A percentile compares a stretch with the other conserved stretches of the same genome.
Evolutionary conservation across 2,329 filamentous ascomycete genomes (phyloP).

Genomic region (Aspergillus sojae): DNA sequence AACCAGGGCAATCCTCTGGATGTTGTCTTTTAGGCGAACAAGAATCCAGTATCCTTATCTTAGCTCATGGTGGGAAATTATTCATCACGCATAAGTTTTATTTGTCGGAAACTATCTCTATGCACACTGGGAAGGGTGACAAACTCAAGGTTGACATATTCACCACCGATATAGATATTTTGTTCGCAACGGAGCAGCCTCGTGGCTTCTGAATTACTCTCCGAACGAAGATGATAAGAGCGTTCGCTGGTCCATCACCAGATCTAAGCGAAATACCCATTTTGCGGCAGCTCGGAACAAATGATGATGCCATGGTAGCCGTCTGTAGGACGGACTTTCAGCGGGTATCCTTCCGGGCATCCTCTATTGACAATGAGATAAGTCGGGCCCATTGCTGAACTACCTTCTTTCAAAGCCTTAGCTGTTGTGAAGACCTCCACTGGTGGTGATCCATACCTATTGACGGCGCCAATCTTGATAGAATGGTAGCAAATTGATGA

Average conservation of each 20-base stretch:
- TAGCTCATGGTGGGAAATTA: too few species aligned
- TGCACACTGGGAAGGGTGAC: slow-evolving; percentile 37
- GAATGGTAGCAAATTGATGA: slow-evolving; percentile 34
- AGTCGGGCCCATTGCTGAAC: slow-evolving; percentile 65
- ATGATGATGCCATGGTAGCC: too few species aligned
- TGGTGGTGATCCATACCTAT: slow-evolving; percentile 24
- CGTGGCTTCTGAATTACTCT: slow-evolving; percentile 43
- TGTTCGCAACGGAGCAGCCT: slow-evolving; percentile 48
- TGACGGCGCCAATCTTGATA: slow-evolving; percentile 29
- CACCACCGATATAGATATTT: slow-evolving; percentile 19
- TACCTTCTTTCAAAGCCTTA: slow-evolving; percentile 61
- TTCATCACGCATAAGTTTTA: too few species aligned
- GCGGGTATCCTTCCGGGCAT: too few species aligned
- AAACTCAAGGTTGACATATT: slow-evolving; percentile 55
- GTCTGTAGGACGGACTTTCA: too few species aligned
- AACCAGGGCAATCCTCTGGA: too few species aligned
- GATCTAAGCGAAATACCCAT: slow-evolving; percentile 57
- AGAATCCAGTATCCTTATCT: too few species aligned
- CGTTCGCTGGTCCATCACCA: slow-evolving; percentile 50
- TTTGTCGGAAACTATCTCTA: slow-evolving; percentile 58
- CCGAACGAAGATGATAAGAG: slow-evolving; percentile 12
- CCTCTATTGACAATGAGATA: slow-evolving; percentile 28
- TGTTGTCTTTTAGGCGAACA: too few species aligned
- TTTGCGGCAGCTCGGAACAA: too few species aligned
- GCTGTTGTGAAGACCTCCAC: slow-evolving; percentile 33